Evolutionary conservation across 768 basidiomycete species (phyloP), one percentile per base, ranked within the genome.

Genomic region (Coprinopsis sp.): DNA sequence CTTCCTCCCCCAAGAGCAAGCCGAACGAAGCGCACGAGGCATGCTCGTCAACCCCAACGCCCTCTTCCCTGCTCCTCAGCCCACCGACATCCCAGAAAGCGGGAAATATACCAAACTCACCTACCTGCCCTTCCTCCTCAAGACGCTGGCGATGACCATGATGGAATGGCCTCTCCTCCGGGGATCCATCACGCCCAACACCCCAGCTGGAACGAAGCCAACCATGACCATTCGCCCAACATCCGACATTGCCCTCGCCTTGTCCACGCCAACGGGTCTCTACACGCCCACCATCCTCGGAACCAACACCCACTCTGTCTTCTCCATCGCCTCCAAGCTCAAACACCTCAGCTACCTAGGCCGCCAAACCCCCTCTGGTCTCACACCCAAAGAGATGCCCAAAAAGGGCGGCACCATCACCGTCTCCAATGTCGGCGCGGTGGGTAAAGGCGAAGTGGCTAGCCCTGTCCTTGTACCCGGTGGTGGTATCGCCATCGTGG

Each of bases 401-500:
- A 76, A 73, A 43, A 74, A 78, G 1, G 89, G 88, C 0, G 88
- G 85, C 2, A 91, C 91, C 7, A 62, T 92, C 38, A 88, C 81
- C 6, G 79, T 94, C 22, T 84, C 81, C 34, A 94, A 93, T 55
- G 74, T 94, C 6, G 91, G 91, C 16, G 84, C 81, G 8, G 72
- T 89, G n/a, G 91, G 86, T 0, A 71, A 68, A 8, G 88, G 85
- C 0, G 80, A 82, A 45, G 73, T 68, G 48, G 88, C 90, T 6
- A 70, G 73, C 12, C 91, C 91, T 0, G 78, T 92, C 37, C 71
- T 92, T 1, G 81, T 91, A 0, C 84, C 83, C 0, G 89, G 88
- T 0, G 88, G 89, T 0, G 91, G 91, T 0, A 78, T 92, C 0
- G 89, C 87, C 10, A 91, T 92, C 48, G 88, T 88, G 1, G 90